phyloP scores from a whole-genome alignment of 805 yeast species.

The Wickerhamomyces kurtzmanii region DNA sequence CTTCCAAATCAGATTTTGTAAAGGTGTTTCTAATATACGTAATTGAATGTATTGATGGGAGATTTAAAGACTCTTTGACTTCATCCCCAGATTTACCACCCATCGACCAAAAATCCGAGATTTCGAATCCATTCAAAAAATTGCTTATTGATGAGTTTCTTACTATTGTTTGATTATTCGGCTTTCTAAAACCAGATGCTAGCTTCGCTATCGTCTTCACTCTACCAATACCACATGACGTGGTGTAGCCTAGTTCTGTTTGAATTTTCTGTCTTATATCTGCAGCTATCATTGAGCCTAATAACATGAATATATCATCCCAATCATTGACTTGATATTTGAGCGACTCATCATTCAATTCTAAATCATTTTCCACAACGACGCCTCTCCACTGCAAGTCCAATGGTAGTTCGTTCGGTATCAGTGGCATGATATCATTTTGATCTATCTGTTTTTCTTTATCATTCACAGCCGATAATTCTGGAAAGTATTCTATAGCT shows the following conservation, averaged over 20 bases:
- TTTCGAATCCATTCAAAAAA: constrained; percentile 52
- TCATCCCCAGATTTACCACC: constrained; percentile 83
- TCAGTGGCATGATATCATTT: constrained; percentile 28
- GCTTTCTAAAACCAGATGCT: constrained; percentile 80
- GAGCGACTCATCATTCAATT: constrained; percentile 6
- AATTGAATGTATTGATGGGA: constrained; percentile 40
- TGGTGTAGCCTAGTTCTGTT: constrained; percentile 60
- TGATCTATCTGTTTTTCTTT: constrained; percentile 5
- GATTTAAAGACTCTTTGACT: constrained; percentile 36
- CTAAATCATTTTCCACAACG: constrained; percentile 15
- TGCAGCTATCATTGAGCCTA: constrained; percentile 55
- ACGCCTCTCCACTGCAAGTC: constrained; percentile 5
- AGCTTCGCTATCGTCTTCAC: constrained; percentile 76
- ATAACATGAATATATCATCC: constrained; percentile 67
- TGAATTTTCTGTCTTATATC: constrained; percentile 45
- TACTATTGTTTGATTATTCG: constrained; percentile 76
- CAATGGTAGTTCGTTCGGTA: constrained; percentile 30
- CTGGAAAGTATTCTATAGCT: constrained; percentile 37
- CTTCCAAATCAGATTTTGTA: constrained; percentile 26
- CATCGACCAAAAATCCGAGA: constrained; percentile 78
- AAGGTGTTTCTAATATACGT: constrained; percentile 41
- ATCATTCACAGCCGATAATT: constrained; percentile 16
- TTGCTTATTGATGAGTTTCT: constrained; percentile 32
- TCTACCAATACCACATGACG: constrained; percentile 81
- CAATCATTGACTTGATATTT: constrained; percentile 57